These are phyloP conservation scores for Wickerhamiella siamensis DNA, from an alignment of 805 yeast genomes.

Conservation along the genomic window DNA sequence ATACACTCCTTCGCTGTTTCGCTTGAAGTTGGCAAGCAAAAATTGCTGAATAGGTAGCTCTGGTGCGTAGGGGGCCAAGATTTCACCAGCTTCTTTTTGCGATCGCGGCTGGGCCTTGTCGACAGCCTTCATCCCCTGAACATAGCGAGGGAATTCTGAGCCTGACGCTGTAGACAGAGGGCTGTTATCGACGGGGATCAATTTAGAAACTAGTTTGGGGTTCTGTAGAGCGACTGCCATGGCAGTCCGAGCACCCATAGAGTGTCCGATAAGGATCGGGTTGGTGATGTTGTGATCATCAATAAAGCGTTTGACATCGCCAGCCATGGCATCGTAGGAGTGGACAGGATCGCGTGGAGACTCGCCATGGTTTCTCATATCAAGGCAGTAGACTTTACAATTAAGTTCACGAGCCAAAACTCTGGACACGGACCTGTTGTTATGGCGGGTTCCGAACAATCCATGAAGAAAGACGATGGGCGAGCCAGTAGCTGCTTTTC, in stretches of 20 bases:
- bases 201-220: constrained; percentile 46
- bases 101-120: constrained; percentile 32
- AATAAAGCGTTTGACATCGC: constrained; percentile 71
- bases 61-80: constrained; percentile 48
- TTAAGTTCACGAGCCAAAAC: constrained; percentile 25
- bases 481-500: neutral
- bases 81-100: constrained; percentile 53
- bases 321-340: constrained; percentile 68
- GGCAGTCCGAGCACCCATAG: constrained; percentile 78
- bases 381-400: constrained; percentile 30
- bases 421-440: constrained; percentile 67
- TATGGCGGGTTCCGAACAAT: constrained; percentile 69
- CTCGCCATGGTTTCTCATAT: constrained; percentile 83
- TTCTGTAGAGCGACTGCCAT: constrained; percentile 66
- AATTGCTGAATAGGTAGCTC: constrained; percentile 56
- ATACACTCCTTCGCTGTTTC: constrained; percentile 25
- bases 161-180: constrained; percentile 55
- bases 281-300: constrained; percentile 27
- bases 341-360: constrained; percentile 64
- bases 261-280: constrained; percentile 29
- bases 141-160: constrained; percentile 51
- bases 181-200: constrained; percentile 79
- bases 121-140: constrained; percentile 46
- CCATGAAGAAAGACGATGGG: constrained; percentile 82
- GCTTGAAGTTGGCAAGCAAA: constrained; percentile 52